Evolutionary conservation across 495 filamentous ascomycete species (phyloP).

Genomic region (Penicillium bovifimosum): DNA sequence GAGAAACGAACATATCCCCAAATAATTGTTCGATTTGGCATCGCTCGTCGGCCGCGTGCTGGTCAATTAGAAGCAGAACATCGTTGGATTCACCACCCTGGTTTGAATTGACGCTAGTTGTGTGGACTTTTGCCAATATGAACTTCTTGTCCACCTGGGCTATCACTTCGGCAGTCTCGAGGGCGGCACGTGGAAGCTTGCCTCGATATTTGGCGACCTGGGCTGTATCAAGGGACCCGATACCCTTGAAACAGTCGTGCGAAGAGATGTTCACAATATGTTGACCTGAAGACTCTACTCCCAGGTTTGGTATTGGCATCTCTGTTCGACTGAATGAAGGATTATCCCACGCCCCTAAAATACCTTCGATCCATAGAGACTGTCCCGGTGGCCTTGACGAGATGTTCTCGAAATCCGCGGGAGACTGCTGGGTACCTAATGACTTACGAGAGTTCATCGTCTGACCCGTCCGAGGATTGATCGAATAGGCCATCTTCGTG

Average conservation of each 20-base stretch:
- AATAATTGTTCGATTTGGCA: slow-evolving; percentile 71
- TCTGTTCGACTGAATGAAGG: slow-evolving; percentile 54
- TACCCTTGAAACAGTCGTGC: slow-evolving; percentile 9
- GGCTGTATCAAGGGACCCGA: slow-evolving; percentile 10
- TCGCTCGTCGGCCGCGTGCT: slow-evolving; percentile 92
- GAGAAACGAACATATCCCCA: slow-evolving; percentile 33
- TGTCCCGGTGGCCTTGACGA: slow-evolving; percentile 8
- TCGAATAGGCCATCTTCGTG: slow-evolving; percentile 51
- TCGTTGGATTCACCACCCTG: background rate
- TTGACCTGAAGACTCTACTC: slow-evolving; percentile 4
- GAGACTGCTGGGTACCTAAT: background rate
- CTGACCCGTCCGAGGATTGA: slow-evolving; percentile 61
- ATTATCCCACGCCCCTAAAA: slow-evolving; percentile 52
- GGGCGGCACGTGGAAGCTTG: slow-evolving; percentile 60
- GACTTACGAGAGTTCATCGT: slow-evolving; percentile 21
- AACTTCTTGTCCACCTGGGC: slow-evolving; percentile 88
- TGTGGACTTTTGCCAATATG: slow-evolving; percentile 60
- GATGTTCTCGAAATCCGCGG: background rate
- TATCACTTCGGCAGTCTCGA: slow-evolving; percentile 62
- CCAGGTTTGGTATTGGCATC: slow-evolving; percentile 39
- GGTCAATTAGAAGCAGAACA: slow-evolving; percentile 75
- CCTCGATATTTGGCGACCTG: slow-evolving; percentile 34
- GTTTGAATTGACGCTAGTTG: background rate
- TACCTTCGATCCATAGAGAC: slow-evolving; percentile 33
- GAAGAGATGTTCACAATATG: background rate